Evolutionary conservation across 345 rosid genomes (phyloP).

Genomic region (Schrenkiella parvula): DNA sequence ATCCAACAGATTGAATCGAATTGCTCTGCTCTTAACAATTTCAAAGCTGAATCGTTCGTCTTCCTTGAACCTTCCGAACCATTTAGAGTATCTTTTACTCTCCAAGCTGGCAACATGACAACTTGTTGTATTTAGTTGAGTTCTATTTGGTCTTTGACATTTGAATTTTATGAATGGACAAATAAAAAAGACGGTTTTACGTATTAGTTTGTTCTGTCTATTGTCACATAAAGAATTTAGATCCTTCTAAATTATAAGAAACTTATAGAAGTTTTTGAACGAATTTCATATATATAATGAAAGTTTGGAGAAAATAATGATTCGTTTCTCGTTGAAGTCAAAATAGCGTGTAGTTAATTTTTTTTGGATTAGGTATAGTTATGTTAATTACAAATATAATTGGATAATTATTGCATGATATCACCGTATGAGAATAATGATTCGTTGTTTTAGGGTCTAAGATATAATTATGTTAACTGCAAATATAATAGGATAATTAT

Average conservation of each 20-base stretch:
- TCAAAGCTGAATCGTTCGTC: background rate
- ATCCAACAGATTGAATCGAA: background rate
- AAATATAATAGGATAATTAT: conserved; percentile 2
- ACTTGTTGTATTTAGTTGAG: background rate
- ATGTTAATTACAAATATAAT: background rate
- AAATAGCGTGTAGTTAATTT: no score
- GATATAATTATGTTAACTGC: no score
- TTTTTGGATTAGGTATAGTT: no score
- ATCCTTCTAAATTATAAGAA: background rate
- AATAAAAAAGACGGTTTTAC: no score
- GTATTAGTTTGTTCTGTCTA: background rate
- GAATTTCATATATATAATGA: background rate
- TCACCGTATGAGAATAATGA: background rate
- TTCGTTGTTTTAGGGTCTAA: no score
- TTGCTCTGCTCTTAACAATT: background rate
- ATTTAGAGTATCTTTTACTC: background rate
- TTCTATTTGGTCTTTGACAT: background rate
- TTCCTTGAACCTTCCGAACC: background rate
- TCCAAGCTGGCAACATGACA: background rate
- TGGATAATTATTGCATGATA: conserved; percentile 8
- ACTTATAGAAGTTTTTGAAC: background rate
- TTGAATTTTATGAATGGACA: background rate
- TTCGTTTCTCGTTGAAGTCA: background rate
- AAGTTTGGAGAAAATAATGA: background rate
- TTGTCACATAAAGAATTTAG: background rate